Base-by-base conservation (phyloP, 805 yeast genomes). In the Starmerella apis region DNA sequence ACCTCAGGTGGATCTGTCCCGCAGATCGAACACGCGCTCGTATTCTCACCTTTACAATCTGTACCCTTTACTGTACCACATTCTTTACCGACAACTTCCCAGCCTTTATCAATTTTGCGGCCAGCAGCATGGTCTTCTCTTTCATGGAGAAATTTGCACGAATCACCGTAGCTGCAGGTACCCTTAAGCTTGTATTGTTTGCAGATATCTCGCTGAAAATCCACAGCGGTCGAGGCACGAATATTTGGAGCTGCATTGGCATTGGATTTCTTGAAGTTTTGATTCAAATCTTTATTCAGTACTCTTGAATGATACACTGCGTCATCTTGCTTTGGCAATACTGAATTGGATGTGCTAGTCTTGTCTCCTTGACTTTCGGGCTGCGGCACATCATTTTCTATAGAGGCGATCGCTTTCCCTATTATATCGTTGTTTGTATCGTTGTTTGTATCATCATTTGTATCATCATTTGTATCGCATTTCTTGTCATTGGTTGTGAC, bases 131-230 rank as follows among this genome's bases (percentile, higher is more conserved):
- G 83, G 61, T 86, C 95, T 58, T 86, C 96, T 65, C 99, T 69
- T 14, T 85, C 77, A 63, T 92, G 99, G 31, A 90, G 64, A 64
- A 92, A 92, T 68, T 92, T 92, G 69, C 99, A 92, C 31, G 92
- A 82, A 59, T 92, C 98, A 8, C 99, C 99, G 63, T 82, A 92
- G 5, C 96, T 96, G 72, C 98, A 92, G 62, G 79, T 88, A 0
- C 98, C 99, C 0, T 94, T 88, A 57, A 82, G 83, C 51, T 79
- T 75, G 65, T 76, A 92, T 65, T 92, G 97, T 61, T 90, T 92
- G 63, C 98, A 92, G 1, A 92, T 81, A 61, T 92, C 96, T 1
- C 94, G 88, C 63, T 86, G 95, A 61, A 81, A 92, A 61, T 92
- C 98, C 33, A 83, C 73, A 1, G 80, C 69, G 9, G 37, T 51